Conservation (phyloP, 106 monocot genomes). For the Narthecium ossifragum region DNA sequence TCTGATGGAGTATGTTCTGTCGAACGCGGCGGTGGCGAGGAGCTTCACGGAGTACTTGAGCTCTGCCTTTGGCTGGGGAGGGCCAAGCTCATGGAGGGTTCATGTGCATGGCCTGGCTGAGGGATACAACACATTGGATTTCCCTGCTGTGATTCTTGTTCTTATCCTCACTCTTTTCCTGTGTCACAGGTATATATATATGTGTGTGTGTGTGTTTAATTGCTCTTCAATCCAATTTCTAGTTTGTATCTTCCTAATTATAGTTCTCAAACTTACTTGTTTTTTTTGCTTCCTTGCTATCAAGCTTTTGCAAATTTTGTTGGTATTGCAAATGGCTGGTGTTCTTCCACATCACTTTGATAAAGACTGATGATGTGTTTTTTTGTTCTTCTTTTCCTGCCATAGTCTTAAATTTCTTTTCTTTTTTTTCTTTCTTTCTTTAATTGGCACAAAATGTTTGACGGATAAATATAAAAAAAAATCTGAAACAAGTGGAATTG, state of each 20-base stretch:
- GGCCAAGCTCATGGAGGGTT: slow-evolving; percentile 43
- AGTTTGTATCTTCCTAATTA: no score
- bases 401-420: background rate
- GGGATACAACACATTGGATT: slow-evolving; percentile 38
- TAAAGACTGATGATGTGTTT: background rate
- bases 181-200: slow-evolving; percentile 29
- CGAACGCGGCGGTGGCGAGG: slow-evolving; percentile 72
- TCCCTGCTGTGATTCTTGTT: slow-evolving; percentile 40
- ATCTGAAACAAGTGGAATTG: no score
- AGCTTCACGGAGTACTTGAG: slow-evolving; percentile 51
- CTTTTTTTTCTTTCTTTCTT: no score
- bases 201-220: background rate
- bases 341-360: background rate
- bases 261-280: background rate
- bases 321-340: background rate
- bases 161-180: slow-evolving; percentile 43
- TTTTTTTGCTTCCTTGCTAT: background rate
- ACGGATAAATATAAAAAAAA: no score
- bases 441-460: no score
- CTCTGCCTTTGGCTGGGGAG: slow-evolving; percentile 20
- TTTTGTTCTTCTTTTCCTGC: background rate
- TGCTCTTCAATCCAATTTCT: no score
- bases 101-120: slow-evolving; percentile 28
- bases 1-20: slow-evolving; percentile 65
- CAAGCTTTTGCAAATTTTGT: no score